Base-by-base conservation (phyloP, 2,329 filamentous ascomycete genomes). In the Colletotrichum zoysiae region DNA sequence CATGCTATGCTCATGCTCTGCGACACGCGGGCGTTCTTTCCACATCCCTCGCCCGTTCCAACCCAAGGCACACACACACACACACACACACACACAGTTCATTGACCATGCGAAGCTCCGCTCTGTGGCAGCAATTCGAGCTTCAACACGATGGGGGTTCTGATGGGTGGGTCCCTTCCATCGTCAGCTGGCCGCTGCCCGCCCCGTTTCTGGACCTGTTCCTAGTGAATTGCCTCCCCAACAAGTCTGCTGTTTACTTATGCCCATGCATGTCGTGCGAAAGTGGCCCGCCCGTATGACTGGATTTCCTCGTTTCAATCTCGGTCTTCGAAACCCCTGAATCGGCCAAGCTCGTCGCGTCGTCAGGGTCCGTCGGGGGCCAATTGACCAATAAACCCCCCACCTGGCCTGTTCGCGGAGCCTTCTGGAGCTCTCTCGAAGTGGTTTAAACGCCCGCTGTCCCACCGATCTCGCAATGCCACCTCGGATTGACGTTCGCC, bases 391-490 rank as follows among this genome's bases (percentile, higher is more conserved):
- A 71, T 71, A 55, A 56, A 44, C 51, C 18, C 46, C 65, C 46
- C 65, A 69, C 69, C 48, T 55, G 38, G 30, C 38, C 55, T 38
- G n/a, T 18, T 59, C 59, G 53, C 53, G 55, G 65, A 64, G 65
- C 69, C 60, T 71, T 71, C 69, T 71, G 59, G 69, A 71, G 69
- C 69, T 69, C 56, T 40, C 69, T 71, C 44, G 64, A 61, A 62
- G n/a, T 23, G 46, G 46, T 48, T 48, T 12, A 44, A 26, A 33
- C 51, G 50, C 23, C 46, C 46, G 18, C 33, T 18, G 42, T 61
- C 42, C 42, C 56, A 48, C 33, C 65, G 51, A 68, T 61, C 38
- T 62, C 65, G 59, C 65, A 71, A 64, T 56, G 12, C 33, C 48
- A 62, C 46, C 51, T 51, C 40, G 26, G 38, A 18, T 18, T 44